These are phyloP conservation scores for Pseudogymnoascus sp. DNA, from an alignment of 2,329 filamentous ascomycete species.

Conservation along the genomic window DNA sequence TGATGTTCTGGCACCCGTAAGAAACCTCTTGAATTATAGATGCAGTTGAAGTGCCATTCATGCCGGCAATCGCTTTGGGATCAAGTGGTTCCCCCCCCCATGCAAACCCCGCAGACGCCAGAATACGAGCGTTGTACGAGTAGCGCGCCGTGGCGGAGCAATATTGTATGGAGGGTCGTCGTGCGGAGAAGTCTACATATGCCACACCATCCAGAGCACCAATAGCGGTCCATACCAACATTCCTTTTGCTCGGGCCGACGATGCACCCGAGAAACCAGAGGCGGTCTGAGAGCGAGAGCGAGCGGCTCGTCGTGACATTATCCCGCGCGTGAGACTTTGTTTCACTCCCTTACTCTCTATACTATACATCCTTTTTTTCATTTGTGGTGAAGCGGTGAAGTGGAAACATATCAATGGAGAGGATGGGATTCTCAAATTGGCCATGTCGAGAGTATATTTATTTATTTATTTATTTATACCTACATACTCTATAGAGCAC, in stretches of 20 bases:
- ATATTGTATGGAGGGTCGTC: background rate
- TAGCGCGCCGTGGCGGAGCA: background rate
- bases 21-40: background rate
- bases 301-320: background rate
- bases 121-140: background rate
- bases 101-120: background rate
- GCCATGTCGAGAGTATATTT: background rate
- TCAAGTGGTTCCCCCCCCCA: background rate
- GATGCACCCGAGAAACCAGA: background rate
- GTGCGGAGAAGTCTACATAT: background rate
- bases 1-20: background rate
- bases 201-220: background rate
- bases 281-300: background rate
- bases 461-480: background rate
- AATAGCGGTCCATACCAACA: background rate
- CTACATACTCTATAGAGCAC: background rate
- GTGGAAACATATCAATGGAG: background rate
- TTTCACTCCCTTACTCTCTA: conserved; percentile 1
- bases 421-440: background rate
- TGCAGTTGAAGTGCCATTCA: background rate
- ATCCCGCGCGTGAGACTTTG: background rate
- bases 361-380: background rate
- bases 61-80: background rate
- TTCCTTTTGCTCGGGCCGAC: conserved; percentile 1
- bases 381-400: background rate